Conservation (phyloP, 192 early-diverging fungal species). For the Coemansia aciculifera region DNA sequence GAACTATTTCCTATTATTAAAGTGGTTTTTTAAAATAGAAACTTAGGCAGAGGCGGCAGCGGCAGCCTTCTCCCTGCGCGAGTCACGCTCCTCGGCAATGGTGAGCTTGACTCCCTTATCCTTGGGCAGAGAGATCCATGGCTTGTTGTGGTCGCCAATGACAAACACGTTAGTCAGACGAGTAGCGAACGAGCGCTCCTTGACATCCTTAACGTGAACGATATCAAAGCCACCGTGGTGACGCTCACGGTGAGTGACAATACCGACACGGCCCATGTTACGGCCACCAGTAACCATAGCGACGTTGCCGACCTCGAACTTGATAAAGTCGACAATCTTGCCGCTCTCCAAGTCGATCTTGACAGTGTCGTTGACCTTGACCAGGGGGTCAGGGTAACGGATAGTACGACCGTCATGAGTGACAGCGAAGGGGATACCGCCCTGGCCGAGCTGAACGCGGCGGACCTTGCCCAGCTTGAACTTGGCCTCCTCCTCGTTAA, state of each 20-base stretch:
- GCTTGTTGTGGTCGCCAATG: conserved; percentile 85
- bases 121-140: conserved; percentile 97
- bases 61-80: conserved; percentile 69
- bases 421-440: conserved; percentile 93
- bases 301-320: conserved; percentile 97
- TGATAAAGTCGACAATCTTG: conserved; percentile 93
- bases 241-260: conserved; percentile 93
- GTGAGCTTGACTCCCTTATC: conserved; percentile 99
- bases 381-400: conserved; percentile 98
- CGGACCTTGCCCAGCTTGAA: conserved; percentile 99
- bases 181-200: conserved; percentile 95
- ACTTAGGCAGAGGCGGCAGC: conserved; percentile 53
- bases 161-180: conserved; percentile 92
- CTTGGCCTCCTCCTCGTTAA: conserved; percentile 96
- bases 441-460: conserved; percentile 90
- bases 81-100: conserved; percentile 99
- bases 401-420: conserved; percentile 99
- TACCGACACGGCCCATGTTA: conserved; percentile 98
- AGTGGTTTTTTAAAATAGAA: not conserved
- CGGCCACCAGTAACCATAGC: conserved; percentile 97
- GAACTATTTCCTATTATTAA: not conserved
- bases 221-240: conserved; percentile 99
- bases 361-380: conserved; percentile 99
- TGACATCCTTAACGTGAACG: conserved; percentile 97
- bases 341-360: conserved; percentile 91